These are phyloP conservation scores for Colletotrichum liaoningense DNA, from an alignment of 2,329 filamentous ascomycete species.

Conservation along the genomic window DNA sequence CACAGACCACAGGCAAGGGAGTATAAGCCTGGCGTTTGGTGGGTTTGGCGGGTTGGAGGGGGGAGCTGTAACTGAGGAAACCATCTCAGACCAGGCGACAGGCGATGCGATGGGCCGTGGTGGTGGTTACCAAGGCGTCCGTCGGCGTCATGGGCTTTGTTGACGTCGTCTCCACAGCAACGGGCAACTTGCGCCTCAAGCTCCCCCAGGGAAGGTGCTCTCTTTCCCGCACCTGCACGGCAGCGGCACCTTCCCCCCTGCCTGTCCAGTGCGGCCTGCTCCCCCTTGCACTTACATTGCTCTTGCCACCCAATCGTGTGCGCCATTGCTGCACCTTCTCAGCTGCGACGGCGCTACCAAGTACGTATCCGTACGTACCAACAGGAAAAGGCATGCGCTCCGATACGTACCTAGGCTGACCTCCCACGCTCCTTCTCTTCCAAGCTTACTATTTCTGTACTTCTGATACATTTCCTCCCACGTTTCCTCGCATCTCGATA, in stretches of 20 bases:
- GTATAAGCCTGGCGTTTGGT: constrained; percentile 26
- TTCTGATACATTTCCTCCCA: no score
- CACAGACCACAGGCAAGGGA: constrained; percentile 12
- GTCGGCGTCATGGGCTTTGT: constrained; percentile 41
- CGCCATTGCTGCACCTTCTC: not conserved
- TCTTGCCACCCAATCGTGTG: not conserved
- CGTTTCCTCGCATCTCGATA: not conserved
- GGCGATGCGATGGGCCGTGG: constrained; percentile 30
- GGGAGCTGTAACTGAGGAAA: constrained; percentile 40
- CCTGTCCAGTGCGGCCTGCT: no score
- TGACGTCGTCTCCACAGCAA: constrained; percentile 49
- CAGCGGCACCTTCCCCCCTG: not conserved
- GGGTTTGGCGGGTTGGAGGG: constrained; percentile 10
- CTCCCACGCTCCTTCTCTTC: not conserved
- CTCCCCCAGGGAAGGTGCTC: not conserved
- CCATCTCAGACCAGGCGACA: constrained; percentile 27
- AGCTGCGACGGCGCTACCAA: not conserved
- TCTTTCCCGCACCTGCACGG: not conserved
- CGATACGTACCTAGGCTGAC: not conserved
- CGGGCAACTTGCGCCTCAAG: constrained; percentile 15
- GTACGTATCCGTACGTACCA: not conserved
- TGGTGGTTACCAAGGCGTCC: constrained; percentile 38
- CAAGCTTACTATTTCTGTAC: not conserved
- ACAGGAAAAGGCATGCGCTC: not conserved
- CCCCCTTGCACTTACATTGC: not conserved